Base-by-base conservation (phyloP, 23 red algal genomes). In the Cyanidium caldarium region DNA sequence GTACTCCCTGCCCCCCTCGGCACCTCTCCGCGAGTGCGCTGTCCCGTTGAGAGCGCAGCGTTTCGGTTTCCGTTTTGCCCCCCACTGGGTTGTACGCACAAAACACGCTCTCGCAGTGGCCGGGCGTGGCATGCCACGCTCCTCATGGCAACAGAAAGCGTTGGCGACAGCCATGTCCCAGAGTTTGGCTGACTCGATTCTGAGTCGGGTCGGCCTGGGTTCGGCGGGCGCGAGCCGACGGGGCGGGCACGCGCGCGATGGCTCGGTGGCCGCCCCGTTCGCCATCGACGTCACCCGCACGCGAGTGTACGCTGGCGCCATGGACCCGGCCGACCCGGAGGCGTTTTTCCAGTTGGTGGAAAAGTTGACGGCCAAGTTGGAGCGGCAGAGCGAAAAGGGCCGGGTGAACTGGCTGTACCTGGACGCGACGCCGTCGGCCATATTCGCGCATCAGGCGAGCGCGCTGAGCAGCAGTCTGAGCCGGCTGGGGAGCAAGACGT, bases 161-260 rank as follows among this genome's bases (percentile, higher is more conserved):
- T n/a, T n/a, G n/a, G n/a, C n/a, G n/a, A n/a, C n/a, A n/a, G n/a
- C n/a, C n/a, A n/a, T 61, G 19, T 28, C 51, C 19, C 51, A 61
- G 51, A 61, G 51, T 61, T 61, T 61, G 21, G 51, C 51, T 28
- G 51, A 61, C n/a, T 61, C 51, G n/a, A 14, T 61, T 61, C 51
- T 61, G 7, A 28, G n/a, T 7, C 5, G n/a, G 10, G 21, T 61
- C 5, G 51, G 51, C 5, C 19, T 61, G 19, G n/a, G n/a, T n/a
- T n/a, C n/a, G n/a, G n/a, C n/a, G n/a, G n/a, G n/a, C n/a, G n/a
- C n/a, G n/a, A n/a, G n/a, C n/a, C n/a, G n/a, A n/a, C n/a, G n/a
- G n/a, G n/a, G n/a, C n/a, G n/a, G n/a, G n/a, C n/a, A n/a, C n/a
- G n/a, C n/a, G n/a, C n/a, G n/a, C n/a, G n/a, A n/a, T n/a, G n/a